Conservation (phyloP, 805 yeast species). For the Suhomyces tanzawaensis region DNA sequence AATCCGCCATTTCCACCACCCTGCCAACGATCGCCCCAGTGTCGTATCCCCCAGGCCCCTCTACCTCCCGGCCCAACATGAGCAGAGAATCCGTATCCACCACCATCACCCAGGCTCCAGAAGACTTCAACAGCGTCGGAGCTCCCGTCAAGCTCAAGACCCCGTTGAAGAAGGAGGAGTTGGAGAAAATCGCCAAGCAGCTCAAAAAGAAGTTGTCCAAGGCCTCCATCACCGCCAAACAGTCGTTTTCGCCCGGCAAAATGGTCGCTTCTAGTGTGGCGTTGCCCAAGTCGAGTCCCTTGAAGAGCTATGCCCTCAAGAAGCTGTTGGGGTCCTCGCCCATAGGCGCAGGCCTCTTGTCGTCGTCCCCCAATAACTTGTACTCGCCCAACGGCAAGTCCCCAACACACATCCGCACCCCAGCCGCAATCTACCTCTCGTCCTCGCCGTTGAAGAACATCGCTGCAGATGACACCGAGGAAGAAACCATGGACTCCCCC, state of each 20-base stretch:
- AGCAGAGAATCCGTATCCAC: constrained; percentile 2
- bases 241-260: constrained; percentile 19
- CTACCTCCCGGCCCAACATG: neutral
- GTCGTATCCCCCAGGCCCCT: neutral
- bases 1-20: no score
- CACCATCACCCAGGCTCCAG: constrained; percentile 5
- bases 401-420: constrained; percentile 39
- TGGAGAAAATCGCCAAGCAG: constrained; percentile 44
- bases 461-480: constrained; percentile 9
- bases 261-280: constrained; percentile 9
- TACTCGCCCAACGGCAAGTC: constrained; percentile 40
- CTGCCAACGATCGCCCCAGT: no score
- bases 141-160: constrained; percentile 25
- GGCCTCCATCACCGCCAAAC: constrained; percentile 46
- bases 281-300: constrained; percentile 26
- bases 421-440: constrained; percentile 33
- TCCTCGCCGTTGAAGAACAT: constrained; percentile 34
- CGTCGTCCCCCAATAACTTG: constrained; percentile 30
- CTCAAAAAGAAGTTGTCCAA: constrained; percentile 40
- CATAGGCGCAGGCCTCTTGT: constrained; percentile 13
- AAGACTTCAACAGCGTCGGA: constrained; percentile 2
- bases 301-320: constrained; percentile 29
- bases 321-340: constrained; percentile 23
- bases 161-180: constrained; percentile 42
- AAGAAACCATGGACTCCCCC: constrained; percentile 30